Evolutionary conservation across 1,284 basidiomycete species (phyloP).

Genomic region (Ustilago shanxiensis): DNA sequence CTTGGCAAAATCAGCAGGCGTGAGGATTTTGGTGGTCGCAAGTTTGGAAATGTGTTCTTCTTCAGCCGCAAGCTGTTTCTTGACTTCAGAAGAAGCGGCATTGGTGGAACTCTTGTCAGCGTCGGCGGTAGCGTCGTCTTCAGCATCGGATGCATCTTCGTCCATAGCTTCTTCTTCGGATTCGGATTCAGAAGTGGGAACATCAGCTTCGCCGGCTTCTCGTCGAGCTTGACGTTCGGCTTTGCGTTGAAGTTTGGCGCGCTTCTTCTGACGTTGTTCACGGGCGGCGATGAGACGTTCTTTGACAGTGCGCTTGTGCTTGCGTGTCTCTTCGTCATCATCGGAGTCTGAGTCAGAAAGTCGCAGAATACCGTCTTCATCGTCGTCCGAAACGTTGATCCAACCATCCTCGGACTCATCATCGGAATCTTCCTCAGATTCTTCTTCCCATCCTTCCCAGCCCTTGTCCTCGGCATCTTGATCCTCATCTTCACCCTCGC

Average conservation of each 20-base stretch:
- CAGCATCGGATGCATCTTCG: constrained; percentile 74
- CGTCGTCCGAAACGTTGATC: constrained; percentile 85
- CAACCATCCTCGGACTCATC: constrained; percentile 77
- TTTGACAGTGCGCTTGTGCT: constrained; percentile 46
- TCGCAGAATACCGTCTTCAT: constrained; percentile 74
- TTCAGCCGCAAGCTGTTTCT: constrained; percentile 27
- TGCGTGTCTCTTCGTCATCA: constrained; percentile 75
- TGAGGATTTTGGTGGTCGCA: constrained; percentile 91
- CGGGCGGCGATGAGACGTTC: constrained; percentile 46
- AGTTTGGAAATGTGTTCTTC: constrained; percentile 62
- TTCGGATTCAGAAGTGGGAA: constrained; percentile 60
- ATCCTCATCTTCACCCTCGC: constrained; percentile 71
- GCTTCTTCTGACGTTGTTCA: constrained; percentile 57
- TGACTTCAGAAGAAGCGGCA: constrained; percentile 14
- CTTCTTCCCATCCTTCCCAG: constrained; percentile 93
- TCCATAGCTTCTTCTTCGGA: constrained; percentile 64
- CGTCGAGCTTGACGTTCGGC: constrained; percentile 68
- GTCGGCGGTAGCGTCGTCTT: constrained; percentile 38
- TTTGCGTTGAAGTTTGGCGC: constrained; percentile 53
- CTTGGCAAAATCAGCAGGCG: constrained; percentile 95
- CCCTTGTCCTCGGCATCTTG: constrained; percentile 76
- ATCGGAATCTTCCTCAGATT: constrained; percentile 79
- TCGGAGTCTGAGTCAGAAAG: constrained; percentile 82
- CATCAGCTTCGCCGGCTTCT: constrained; percentile 57
- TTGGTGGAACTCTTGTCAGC: constrained; percentile 2